Percentiles rank a stretch among this genome's conserved stretches.
Conservation (phyloP, 2,329 filamentous ascomycete species). For the Drechslerella stenobrocha region DNA sequence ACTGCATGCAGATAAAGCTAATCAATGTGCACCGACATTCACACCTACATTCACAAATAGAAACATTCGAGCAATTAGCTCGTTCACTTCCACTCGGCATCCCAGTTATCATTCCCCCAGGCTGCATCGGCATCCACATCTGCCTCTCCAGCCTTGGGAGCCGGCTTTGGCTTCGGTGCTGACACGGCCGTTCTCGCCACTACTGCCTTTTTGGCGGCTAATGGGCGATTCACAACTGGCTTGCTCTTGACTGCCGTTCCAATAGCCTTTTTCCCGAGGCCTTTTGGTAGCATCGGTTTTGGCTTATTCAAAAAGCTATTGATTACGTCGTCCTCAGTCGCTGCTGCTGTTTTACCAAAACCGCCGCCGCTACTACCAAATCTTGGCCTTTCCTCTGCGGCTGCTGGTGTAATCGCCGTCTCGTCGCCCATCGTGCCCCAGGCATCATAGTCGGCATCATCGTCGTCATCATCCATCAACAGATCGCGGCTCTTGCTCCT, state of each 20-base stretch:
- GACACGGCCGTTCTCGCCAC: slow-evolving; percentile 61
- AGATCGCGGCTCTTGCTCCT: slow-evolving; percentile 58
- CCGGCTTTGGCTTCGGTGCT: slow-evolving; percentile 61
- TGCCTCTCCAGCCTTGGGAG: slow-evolving; percentile 61
- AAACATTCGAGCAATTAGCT: too few species aligned
- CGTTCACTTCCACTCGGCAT: slow-evolving; percentile 48
- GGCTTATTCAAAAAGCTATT: slow-evolving; percentile 92
- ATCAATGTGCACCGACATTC: neutral
- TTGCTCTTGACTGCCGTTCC: slow-evolving; percentile 64
- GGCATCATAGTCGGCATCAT: slow-evolving; percentile 68
- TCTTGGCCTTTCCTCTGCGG: slow-evolving; percentile 59
- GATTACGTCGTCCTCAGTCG: slow-evolving; percentile 82
- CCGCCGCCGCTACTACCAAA: slow-evolving; percentile 58
- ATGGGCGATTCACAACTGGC: slow-evolving; percentile 53
- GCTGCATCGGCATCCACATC: slow-evolving; percentile 60
- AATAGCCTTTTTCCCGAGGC: slow-evolving; percentile 66
- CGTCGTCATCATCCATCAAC: slow-evolving; percentile 61
- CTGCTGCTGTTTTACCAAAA: slow-evolving; percentile 53
- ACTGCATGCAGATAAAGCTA: neutral
- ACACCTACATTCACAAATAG: neutral
- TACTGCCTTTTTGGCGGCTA: slow-evolving; percentile 52
- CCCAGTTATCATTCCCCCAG: slow-evolving; percentile 61
- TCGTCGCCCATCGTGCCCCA: slow-evolving; percentile 70
- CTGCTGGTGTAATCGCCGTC: slow-evolving; percentile 60
- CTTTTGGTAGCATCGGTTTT: slow-evolving; percentile 77